Percentiles rank a stretch among this genome's conserved stretches.
phyloP scores from a whole-genome alignment of 441 rosid species.

The Syzygium syzygioides region DNA sequence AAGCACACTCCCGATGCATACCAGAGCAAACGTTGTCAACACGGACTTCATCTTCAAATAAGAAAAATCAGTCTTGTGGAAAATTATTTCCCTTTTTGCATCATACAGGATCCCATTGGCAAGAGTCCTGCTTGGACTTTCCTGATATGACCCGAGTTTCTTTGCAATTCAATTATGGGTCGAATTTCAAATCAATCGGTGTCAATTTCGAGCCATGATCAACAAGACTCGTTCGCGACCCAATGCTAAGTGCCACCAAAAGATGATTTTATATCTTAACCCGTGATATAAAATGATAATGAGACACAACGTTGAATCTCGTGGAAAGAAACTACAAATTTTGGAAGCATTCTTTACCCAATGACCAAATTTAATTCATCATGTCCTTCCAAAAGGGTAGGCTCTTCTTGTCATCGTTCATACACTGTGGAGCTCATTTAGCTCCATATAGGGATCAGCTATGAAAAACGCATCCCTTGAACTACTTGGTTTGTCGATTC shows the following conservation, averaged over 20 bases:
- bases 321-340: background rate
- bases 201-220: background rate
- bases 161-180: background rate
- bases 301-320: background rate
- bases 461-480: background rate
- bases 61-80: background rate
- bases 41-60: background rate
- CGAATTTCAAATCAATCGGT: background rate
- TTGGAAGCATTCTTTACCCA: background rate
- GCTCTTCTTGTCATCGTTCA: background rate
- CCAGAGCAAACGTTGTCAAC: background rate
- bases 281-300: background rate
- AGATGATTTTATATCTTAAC: background rate
- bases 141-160: background rate
- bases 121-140: background rate
- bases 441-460: background rate
- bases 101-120: background rate
- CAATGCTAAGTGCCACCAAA: background rate
- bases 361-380: background rate
- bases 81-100: background rate
- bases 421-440: background rate
- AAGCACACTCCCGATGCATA: background rate
- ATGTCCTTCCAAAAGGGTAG: background rate
- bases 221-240: background rate
- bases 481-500: background rate